phyloP scores from a whole-genome alignment of 2,329 filamentous ascomycete genomes.

The Sporothrix variecibatus region DNA sequence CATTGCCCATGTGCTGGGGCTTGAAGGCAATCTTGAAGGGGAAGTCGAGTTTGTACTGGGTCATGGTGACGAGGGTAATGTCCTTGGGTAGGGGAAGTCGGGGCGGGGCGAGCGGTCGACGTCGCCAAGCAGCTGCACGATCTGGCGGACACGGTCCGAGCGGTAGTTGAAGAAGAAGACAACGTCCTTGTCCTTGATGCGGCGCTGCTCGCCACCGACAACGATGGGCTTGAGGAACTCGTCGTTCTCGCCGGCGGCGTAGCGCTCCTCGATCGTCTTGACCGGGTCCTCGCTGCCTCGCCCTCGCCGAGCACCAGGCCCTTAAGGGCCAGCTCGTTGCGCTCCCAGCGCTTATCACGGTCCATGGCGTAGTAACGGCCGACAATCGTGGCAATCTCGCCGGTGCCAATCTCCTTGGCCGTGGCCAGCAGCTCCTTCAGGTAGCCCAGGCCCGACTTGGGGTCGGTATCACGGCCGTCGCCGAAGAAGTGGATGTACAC shows the following conservation, averaged over 20 bases:
- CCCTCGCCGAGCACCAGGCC: conserved; percentile 84
- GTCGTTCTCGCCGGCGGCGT: conserved; percentile 85
- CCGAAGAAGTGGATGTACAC: conserved; percentile 99
- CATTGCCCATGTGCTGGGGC: conserved; percentile 94
- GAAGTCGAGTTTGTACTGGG: conserved; percentile 94
- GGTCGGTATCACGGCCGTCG: conserved; percentile 96
- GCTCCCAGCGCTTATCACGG: conserved; percentile 98
- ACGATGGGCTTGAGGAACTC: conserved; percentile 99
- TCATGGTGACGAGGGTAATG: conserved; percentile 93
- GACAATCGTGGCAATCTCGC: conserved; percentile 88
- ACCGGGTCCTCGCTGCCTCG: conserved; percentile 84
- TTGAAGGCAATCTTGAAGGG: conserved; percentile 90
- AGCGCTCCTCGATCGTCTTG: conserved; percentile 82
- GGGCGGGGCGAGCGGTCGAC: conserved; percentile 87
- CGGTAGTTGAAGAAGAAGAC: conserved; percentile 99
- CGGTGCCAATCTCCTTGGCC: conserved; percentile 79
- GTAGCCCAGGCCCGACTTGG: conserved; percentile 86
- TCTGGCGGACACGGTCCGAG: conserved; percentile 93
- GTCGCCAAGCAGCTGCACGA: conserved; percentile 90
- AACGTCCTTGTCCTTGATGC: conserved; percentile 89
- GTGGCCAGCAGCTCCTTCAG: conserved; percentile 83
- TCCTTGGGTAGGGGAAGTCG: conserved; percentile 85
- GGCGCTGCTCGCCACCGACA: conserved; percentile 79
- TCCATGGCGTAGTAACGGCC: conserved; percentile 99
- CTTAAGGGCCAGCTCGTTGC: conserved; percentile 86